Percentiles rank a stretch among this genome's conserved stretches.
Conservation (phyloP, 2,329 filamentous ascomycete species). For the Dactylella cylindrospora region DNA sequence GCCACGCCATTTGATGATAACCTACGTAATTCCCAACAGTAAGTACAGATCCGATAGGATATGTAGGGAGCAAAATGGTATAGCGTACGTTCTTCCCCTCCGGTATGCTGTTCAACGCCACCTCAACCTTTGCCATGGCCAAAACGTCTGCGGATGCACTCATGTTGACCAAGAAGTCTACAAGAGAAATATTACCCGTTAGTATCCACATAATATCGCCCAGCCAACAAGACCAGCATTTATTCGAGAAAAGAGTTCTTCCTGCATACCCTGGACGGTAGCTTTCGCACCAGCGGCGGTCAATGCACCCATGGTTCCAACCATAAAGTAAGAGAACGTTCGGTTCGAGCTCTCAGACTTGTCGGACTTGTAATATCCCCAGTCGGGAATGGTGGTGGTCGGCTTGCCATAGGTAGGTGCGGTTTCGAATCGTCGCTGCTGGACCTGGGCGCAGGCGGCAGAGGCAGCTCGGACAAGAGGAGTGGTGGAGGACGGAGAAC, state of each 20-base stretch:
- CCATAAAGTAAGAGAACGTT: conserved; percentile 97
- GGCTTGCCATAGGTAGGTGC: conserved; percentile 55
- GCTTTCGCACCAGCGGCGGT: conserved; percentile 93
- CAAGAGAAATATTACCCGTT: conserved; percentile 46
- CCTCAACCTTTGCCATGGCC: conserved; percentile 99
- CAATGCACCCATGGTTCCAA: conserved; percentile 89
- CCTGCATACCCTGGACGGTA: conserved; percentile 85
- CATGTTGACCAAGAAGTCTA: conserved; percentile 99
- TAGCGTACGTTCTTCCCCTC: conserved; percentile 96
- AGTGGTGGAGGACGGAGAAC: conserved; percentile 30
- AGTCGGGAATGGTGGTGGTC: conserved; percentile 78
- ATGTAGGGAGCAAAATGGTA: background rate
- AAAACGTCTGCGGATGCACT: conserved; percentile 96
- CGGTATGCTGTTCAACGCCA: conserved; percentile 86
- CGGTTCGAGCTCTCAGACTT: conserved; percentile 71
- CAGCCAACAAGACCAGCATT: background rate
- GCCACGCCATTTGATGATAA: conserved; percentile 99
- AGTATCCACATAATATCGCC: background rate
- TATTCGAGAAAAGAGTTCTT: conserved; percentile 19
- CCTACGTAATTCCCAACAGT: conserved; percentile 55
- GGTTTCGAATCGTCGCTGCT: conserved; percentile 46
- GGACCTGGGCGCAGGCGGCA: conserved; percentile 28
- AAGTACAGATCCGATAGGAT: background rate
- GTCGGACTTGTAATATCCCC: conserved; percentile 80
- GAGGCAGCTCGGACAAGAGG: conserved; percentile 27